Conservation (phyloP, 148 eudicot genomes). For the Cornus kousa region DNA sequence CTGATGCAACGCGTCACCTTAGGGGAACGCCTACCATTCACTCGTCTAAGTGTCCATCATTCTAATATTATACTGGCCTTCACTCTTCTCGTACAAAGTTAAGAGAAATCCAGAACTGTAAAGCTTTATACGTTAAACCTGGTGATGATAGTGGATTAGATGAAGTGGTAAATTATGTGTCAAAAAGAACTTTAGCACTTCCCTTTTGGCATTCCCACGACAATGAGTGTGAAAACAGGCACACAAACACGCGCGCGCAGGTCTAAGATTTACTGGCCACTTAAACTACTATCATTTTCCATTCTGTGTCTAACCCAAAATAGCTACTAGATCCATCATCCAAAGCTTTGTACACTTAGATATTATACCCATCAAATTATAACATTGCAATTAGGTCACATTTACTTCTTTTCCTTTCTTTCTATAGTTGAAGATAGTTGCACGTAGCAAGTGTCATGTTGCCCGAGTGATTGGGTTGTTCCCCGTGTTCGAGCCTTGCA, state of each 20-base stretch:
- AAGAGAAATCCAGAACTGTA: too few species aligned
- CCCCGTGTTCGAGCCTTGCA: too few species aligned
- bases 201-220: neutral
- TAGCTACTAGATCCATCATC: neutral
- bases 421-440: too few species aligned
- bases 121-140: neutral
- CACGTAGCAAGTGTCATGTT: too few species aligned
- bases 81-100: too few species aligned
- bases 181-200: neutral
- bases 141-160: neutral
- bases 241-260: neutral
- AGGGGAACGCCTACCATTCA: neutral
- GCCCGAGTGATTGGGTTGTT: too few species aligned
- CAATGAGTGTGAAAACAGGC: neutral
- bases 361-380: too few species aligned
- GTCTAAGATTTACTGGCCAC: neutral
- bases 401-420: too few species aligned
- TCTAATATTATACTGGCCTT: neutral
- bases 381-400: too few species aligned
- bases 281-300: too few species aligned
- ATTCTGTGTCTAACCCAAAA: neutral
- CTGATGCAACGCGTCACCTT: too few species aligned
- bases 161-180: neutral
- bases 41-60: neutral
- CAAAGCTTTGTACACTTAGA: neutral